These are phyloP conservation scores for Boeremia exigua DNA, from an alignment of 2,329 filamentous ascomycete species.

Conservation along the genomic window DNA sequence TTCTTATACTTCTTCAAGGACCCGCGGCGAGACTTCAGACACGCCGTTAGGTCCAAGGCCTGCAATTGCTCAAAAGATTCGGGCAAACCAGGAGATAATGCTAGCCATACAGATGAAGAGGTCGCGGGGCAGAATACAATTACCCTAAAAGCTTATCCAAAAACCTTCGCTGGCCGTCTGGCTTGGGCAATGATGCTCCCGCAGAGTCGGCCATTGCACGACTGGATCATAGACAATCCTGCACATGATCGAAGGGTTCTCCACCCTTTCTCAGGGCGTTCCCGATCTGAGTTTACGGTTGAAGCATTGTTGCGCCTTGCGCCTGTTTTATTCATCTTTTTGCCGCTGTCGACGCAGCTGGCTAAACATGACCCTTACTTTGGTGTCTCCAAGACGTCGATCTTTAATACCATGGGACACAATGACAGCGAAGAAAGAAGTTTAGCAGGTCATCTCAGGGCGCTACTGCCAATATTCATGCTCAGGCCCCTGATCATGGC, in stretches of 20 bases:
- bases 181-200: conserved; percentile 13
- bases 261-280: neutral
- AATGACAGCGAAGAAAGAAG: neutral
- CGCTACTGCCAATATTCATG: neutral
- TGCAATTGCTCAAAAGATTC: neutral
- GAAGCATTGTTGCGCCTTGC: neutral
- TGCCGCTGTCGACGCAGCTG: conserved; percentile 15
- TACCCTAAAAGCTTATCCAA: conserved; percentile 4
- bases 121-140: neutral
- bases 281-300: neutral
- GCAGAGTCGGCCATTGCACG: conserved; percentile 12
- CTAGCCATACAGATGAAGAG: neutral
- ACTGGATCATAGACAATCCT: conserved; percentile 12
- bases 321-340: conserved; percentile 7
- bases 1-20: conserved; percentile 19
- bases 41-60: neutral
- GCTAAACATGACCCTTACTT: conserved; percentile 12
- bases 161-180: conserved; percentile 4
- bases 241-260: conserved; percentile 6
- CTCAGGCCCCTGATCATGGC: conserved; percentile 9
- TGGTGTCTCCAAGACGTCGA: neutral
- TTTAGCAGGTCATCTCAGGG: neutral
- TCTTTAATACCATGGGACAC: neutral
- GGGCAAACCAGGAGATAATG: neutral
- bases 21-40: conserved; percentile 13